Evolutionary conservation across 345 rosid species (phyloP).

Genomic region (Eutrema japonicum): DNA sequence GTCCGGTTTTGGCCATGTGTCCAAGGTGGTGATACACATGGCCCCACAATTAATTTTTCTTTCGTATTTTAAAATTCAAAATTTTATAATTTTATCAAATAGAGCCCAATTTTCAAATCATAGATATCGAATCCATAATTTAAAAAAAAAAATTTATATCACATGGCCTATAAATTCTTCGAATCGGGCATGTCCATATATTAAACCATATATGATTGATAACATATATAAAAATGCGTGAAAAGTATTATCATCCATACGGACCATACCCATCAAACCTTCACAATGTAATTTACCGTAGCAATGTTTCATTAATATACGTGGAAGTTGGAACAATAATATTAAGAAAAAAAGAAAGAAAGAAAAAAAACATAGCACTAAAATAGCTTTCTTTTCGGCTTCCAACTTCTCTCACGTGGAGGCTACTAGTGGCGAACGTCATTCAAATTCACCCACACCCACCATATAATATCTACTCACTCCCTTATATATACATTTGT

Average conservation of each 20-base stretch:
- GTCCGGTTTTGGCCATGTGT: no score
- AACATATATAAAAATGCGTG: not conserved
- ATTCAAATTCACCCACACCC: constrained; percentile 35
- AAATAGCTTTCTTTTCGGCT: constrained; percentile 12
- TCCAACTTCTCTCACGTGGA: constrained; percentile 40
- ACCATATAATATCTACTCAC: constrained; percentile 34
- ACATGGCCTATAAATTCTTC: no score
- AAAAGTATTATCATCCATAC: not conserved
- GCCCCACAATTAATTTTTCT: no score
- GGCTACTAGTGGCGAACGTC: constrained; percentile 34
- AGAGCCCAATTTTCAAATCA: no score
- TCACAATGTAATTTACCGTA: not conserved
- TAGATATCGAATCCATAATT: no score
- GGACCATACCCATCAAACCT: not conserved
- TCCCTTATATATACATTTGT: constrained; percentile 32
- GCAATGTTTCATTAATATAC: constrained; percentile 1
- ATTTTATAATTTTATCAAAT: no score
- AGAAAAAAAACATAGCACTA: constrained; percentile 8
- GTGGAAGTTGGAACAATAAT: not conserved
- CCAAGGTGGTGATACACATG: no score
- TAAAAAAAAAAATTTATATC: no score
- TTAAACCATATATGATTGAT: not conserved
- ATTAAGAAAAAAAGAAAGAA: not conserved
- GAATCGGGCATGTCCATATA: no score
- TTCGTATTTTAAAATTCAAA: no score